Evolutionary conservation across 257 asterid species (phyloP), one percentile per base, ranked within the genome.

Genomic region (Rauvolfia tetraphylla): DNA sequence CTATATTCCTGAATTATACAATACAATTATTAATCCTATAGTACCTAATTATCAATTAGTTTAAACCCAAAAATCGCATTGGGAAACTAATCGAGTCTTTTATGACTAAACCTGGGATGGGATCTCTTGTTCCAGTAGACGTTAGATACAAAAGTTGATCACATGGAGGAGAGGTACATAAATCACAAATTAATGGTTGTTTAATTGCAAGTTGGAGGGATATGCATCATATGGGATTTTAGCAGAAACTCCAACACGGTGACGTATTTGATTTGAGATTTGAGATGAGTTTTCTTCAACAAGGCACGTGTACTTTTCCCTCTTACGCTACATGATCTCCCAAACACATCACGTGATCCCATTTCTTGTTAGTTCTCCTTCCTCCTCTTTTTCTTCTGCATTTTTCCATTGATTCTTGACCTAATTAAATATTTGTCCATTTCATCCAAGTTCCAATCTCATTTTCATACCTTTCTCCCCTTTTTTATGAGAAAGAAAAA

Each of bases 261-360:
- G 0, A 27, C 29, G 68, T 3, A 27, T 31, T 62, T 61, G 54
- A 46, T 68, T 31, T 75, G 46, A 34, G 69, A 75, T 18, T 25
- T 59, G 20, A n/a, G 18, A 11, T 12, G 44, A 57, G 53, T 72
- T 80, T 79, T 57, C 46, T 23, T 76, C 33, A 75, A 68, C 63
- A 67, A 51, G 54, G 63, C 88, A 81, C 81, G 85, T 84, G 88
- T 53, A 12, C 20, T 71, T 36, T 56, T 29, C 72, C 29, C 59
- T 63, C 25, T 27, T 42, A 33, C 54, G 25, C 22, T 18, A 0
- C 2, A 53, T 58, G 5, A 27, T 27, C 42, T 61, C 44, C 70
- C 53, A 12, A 57, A 42, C 73, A 63, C 68, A 54, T 71, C 83
- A 85, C 81, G 83, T 79, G 86, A 70, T 74, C 73, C 71, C 74